Percentiles rank a stretch among this genome's conserved stretches.
Conservation (phyloP, 1,284 basidiomycete genomes). For the Trametes polyzona region DNA sequence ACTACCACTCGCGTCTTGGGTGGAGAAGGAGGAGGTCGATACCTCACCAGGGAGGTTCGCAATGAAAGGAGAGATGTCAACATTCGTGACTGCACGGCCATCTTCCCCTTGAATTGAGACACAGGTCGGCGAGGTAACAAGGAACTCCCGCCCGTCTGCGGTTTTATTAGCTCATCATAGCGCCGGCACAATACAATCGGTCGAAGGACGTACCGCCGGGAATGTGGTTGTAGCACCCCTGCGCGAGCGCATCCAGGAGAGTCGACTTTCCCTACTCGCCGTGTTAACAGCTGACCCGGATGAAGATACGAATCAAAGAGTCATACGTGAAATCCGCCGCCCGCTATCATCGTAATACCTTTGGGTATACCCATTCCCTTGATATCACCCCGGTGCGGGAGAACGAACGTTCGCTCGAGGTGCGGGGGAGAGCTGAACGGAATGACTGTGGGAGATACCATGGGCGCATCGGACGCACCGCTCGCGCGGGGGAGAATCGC, state of each 20-base stretch:
- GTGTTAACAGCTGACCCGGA: background rate
- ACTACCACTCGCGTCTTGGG: conserved; percentile 31
- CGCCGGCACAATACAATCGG: background rate
- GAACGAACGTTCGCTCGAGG: conserved; percentile 18
- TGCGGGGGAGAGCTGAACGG: conserved; percentile 23
- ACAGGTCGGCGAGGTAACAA: conserved; percentile 21
- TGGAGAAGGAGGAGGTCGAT: conserved; percentile 27
- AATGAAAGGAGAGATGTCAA: conserved; percentile 32
- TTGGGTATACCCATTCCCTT: conserved; percentile 25
- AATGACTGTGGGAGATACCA: conserved; percentile 14
- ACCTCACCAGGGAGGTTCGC: conserved; percentile 20
- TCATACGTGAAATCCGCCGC: conserved; percentile 29
- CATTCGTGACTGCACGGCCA: conserved; percentile 27
- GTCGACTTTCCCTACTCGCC: conserved; percentile 27
- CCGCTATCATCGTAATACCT: conserved; percentile 29
- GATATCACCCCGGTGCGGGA: conserved; percentile 24
- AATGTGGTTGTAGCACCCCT: conserved; percentile 31
- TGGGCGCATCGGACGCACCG: conserved; percentile 27
- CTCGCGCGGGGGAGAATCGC: conserved; percentile 27
- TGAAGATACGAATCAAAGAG: background rate
- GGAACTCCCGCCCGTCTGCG: conserved; percentile 29
- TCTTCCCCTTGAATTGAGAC: conserved; percentile 28
- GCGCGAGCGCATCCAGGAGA: conserved; percentile 26
- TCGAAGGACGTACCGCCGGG: conserved; percentile 19
- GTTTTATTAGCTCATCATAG: background rate